These are phyloP conservation scores for Neurospora sp. DNA, from an alignment of 495 filamentous ascomycete species.

Conservation along the genomic window DNA sequence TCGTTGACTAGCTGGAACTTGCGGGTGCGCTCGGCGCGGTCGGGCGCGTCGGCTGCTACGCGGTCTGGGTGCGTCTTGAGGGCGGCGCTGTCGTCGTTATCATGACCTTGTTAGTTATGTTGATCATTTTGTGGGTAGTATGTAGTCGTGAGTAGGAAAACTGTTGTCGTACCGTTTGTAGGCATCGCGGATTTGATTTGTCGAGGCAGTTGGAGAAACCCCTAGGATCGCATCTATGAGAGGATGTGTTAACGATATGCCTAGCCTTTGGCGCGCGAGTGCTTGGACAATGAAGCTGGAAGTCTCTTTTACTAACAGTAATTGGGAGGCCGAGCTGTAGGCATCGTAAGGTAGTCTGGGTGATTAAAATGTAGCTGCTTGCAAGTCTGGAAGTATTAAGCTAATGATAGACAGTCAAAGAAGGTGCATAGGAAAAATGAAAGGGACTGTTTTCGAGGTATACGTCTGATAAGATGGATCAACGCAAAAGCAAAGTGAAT, in stretches of 20 bases:
- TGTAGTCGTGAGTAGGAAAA: neutral
- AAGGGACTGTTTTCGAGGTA: neutral
- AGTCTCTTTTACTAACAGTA: conserved; percentile 36
- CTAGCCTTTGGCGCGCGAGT: conserved; percentile 7
- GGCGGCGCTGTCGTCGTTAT: conserved; percentile 53
- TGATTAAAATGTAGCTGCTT: neutral
- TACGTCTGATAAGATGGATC: neutral
- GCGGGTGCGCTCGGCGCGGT: conserved; percentile 70
- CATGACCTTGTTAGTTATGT: neutral
- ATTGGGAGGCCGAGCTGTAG: conserved; percentile 33
- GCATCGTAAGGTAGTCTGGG: conserved; percentile 22
- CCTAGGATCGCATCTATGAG: conserved; percentile 58
- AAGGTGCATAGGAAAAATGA: neutral
- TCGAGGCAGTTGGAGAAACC: conserved; percentile 60
- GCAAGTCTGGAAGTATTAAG: neutral
- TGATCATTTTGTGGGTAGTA: neutral
- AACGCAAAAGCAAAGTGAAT: neutral
- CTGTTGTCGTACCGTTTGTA: conserved; percentile 64
- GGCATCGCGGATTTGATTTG: conserved; percentile 82
- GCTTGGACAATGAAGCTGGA: neutral
- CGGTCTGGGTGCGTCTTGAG: conserved; percentile 93
- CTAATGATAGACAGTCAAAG: neutral
- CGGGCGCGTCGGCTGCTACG: conserved; percentile 73
- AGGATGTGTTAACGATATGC: neutral
- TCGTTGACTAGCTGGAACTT: conserved; percentile 96